Conservation (phyloP, 2,329 filamentous ascomycete genomes). For the Canariomyces notabilis region DNA sequence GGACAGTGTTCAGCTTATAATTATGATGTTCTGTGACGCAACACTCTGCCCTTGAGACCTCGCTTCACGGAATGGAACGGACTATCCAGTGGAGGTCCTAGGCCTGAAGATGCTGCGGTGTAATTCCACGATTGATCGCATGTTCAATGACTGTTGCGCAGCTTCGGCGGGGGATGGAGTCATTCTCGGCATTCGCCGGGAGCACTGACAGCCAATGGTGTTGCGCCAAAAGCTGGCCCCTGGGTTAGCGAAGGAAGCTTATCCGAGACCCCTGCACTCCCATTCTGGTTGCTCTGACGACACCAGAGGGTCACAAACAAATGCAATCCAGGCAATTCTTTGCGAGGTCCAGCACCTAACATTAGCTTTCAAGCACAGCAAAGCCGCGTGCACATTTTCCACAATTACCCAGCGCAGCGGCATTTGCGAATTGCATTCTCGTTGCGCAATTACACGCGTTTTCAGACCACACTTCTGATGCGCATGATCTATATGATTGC, state of each 20-base stretch:
- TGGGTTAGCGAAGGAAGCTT: constrained; percentile 12
- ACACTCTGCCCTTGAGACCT: too few species aligned
- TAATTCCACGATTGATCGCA: not conserved
- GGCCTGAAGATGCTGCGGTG: not conserved
- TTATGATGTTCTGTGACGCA: not conserved
- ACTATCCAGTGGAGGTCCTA: not conserved
- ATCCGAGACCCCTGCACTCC: constrained; percentile 8
- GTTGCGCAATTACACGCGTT: too few species aligned
- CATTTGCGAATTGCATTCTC: too few species aligned
- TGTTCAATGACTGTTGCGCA: not conserved
- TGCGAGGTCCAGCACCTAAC: constrained; percentile 11
- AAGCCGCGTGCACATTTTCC: constrained; percentile 11
- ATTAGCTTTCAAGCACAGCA: constrained; percentile 12
- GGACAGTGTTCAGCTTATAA: not conserved
- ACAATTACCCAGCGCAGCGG: constrained; percentile 7
- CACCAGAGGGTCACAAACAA: constrained; percentile 15
- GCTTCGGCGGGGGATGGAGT: constrained; percentile 7
- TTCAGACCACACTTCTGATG: too few species aligned
- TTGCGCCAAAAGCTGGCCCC: not conserved
- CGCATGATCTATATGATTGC: too few species aligned
- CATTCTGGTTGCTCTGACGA: constrained; percentile 19
- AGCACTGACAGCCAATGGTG: constrained; percentile 9
- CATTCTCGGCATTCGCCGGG: constrained; percentile 15
- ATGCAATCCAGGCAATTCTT: constrained; percentile 9
- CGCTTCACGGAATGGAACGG: too few species aligned